Conservation (phyloP, 768 basidiomycete genomes). For the Boletus bicolor region DNA sequence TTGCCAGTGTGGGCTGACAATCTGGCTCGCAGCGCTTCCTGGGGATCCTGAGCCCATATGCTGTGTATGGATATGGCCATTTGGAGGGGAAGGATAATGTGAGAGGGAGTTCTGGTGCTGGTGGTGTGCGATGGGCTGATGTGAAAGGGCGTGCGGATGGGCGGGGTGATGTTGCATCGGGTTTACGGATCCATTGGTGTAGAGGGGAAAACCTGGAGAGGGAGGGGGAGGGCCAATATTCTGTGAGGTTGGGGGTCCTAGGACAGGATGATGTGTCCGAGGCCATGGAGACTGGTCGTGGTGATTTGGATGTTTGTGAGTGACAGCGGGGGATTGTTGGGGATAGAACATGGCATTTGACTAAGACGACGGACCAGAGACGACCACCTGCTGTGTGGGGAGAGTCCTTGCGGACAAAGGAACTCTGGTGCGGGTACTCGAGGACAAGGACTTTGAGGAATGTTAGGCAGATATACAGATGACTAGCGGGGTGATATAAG, state of each 20-base stretch:
- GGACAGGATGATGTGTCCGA: constrained; percentile 57
- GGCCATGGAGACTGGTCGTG: constrained; percentile 77
- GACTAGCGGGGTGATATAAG: background rate
- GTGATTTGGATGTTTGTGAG: constrained; percentile 70
- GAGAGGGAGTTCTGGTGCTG: constrained; percentile 78
- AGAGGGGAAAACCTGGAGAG: constrained; percentile 73
- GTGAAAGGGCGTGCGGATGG: constrained; percentile 47
- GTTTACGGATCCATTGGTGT: constrained; percentile 64
- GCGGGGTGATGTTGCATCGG: constrained; percentile 61
- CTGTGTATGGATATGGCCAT: constrained; percentile 56
- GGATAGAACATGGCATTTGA: constrained; percentile 76
- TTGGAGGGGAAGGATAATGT: constrained; percentile 79
- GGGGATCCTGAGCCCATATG: constrained; percentile 61
- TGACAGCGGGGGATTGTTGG: constrained; percentile 78
- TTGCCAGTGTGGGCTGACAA: constrained; percentile 86
- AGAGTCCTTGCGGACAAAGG: constrained; percentile 11
- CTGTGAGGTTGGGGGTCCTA: constrained; percentile 40
- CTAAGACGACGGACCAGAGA: constrained; percentile 2
- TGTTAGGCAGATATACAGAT: constrained; percentile 14
- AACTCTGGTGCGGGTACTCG: constrained; percentile 5
- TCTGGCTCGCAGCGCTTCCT: constrained; percentile 50
- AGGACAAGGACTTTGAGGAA: background rate
- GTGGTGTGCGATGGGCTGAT: constrained; percentile 60
- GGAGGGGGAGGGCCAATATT: constrained; percentile 60
- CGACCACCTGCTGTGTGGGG: background rate